A percentile compares a stretch with the other conserved stretches of the same genome.
These are phyloP conservation scores for Penicillium soppii DNA, from an alignment of 495 filamentous ascomycete genomes.

Conservation along the genomic window DNA sequence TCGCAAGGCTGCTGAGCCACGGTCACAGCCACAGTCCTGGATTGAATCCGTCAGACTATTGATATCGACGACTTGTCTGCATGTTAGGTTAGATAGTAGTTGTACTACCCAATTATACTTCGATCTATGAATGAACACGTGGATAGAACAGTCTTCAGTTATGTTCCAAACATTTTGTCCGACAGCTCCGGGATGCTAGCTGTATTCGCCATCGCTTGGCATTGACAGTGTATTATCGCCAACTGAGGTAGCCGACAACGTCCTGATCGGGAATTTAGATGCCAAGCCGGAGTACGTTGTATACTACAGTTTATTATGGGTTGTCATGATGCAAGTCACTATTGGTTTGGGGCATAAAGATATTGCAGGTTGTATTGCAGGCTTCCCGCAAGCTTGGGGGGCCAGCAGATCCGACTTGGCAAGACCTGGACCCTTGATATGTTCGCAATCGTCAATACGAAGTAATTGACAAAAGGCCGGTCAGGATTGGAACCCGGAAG, in stretches of 20 bases:
- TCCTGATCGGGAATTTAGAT: neutral
- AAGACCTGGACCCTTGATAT: neutral
- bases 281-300: too few species aligned
- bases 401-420: neutral
- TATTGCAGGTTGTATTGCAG: neutral
- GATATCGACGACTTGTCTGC: neutral
- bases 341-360: neutral
- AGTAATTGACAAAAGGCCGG: neutral
- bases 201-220: slow-evolving; percentile 2
- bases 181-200: neutral
- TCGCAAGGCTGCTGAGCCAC: neutral
- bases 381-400: neutral
- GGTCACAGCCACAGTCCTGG: neutral
- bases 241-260: neutral
- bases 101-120: too few species aligned
- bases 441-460: neutral
- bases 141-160: neutral
- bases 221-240: neutral
- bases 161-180: neutral
- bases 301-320: neutral
- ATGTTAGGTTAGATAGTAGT: too few species aligned
- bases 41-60: neutral
- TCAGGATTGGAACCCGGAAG: neutral
- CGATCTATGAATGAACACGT: slow-evolving; percentile 7
- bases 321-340: neutral